Percentiles rank a stretch among this genome's conserved stretches.
phyloP scores from a whole-genome alignment of 2,329 filamentous ascomycete genomes.

The Colletotrichum tropicicola region DNA sequence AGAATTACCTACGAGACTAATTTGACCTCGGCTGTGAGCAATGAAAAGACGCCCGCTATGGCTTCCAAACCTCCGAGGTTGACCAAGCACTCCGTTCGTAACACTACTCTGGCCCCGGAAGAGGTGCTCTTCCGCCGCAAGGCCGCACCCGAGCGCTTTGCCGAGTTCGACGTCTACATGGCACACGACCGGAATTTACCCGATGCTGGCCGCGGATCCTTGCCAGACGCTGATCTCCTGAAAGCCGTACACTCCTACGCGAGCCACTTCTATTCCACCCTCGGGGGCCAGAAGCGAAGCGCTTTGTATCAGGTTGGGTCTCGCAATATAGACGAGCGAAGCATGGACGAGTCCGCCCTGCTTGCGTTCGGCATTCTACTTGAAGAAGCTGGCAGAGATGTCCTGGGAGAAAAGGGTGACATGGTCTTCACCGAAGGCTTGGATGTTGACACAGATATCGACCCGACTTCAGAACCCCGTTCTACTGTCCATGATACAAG shows the following conservation, averaged over 20 bases:
- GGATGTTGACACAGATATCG: constrained; percentile 33
- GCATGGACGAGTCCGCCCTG: constrained; percentile 82
- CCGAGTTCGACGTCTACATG: constrained; percentile 77
- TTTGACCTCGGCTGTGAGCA: neutral
- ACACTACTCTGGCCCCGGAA: constrained; percentile 67
- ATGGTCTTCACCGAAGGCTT: constrained; percentile 74
- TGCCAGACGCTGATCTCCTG: constrained; percentile 76
- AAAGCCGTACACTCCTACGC: constrained; percentile 75
- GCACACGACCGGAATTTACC: constrained; percentile 66
- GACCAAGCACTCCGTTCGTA: constrained; percentile 38
- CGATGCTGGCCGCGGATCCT: constrained; percentile 51
- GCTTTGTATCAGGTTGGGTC: constrained; percentile 29
- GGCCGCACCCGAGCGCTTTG: constrained; percentile 72
- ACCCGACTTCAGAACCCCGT: neutral
- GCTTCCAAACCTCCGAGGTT: constrained; percentile 16
- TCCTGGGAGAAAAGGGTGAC: constrained; percentile 72
- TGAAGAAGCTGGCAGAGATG: constrained; percentile 72
- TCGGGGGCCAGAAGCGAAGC: constrained; percentile 35
- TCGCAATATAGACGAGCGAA: constrained; percentile 58
- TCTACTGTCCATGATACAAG: neutral
- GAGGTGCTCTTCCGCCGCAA: constrained; percentile 74
- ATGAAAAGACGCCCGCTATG: neutral
- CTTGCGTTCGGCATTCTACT: constrained; percentile 79
- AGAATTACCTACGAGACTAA: constrained; percentile 17
- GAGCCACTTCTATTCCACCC: constrained; percentile 69